Evolutionary conservation across 768 basidiomycete genomes (phyloP).

Genomic region (Phanerochaete carnosa): DNA sequence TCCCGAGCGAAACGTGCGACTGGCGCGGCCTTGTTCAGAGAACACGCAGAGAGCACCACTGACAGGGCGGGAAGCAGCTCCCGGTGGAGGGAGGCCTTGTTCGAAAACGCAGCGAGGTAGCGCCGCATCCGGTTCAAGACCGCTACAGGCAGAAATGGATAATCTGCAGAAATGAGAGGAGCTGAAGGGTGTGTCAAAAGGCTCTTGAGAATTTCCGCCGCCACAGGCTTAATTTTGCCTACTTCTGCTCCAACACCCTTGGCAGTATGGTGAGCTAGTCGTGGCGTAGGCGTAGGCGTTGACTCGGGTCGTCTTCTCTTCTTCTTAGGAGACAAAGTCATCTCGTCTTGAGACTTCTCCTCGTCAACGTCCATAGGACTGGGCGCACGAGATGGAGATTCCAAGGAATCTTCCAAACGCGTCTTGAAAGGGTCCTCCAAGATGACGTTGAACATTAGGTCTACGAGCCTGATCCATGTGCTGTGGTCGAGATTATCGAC

Average conservation of each 20-base stretch:
- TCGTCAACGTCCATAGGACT: conserved; percentile 16
- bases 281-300: background rate
- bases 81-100: conserved; percentile 76
- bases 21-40: conserved; percentile 65
- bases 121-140: conserved; percentile 58
- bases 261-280: background rate
- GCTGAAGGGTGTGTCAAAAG: conserved; percentile 56
- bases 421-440: conserved; percentile 53
- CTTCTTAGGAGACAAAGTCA: background rate
- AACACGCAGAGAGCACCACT: conserved; percentile 67
- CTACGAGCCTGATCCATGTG: conserved; percentile 66
- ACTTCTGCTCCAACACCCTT: background rate
- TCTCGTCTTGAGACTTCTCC: background rate
- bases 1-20: conserved; percentile 58
- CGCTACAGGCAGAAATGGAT: conserved; percentile 39
- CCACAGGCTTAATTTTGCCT: conserved; percentile 51
- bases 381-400: conserved; percentile 23
- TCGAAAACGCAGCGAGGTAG: conserved; percentile 64
- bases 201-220: conserved; percentile 60
- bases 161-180: conserved; percentile 48
- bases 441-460: conserved; percentile 74
- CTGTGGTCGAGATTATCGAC: conserved; percentile 67
- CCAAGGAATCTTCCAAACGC: conserved; percentile 27
- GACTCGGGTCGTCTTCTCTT: background rate
- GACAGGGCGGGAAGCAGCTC: conserved; percentile 71